These are phyloP conservation scores for Cinnamomum chago DNA, from an alignment of 164 flowering plant species.

Conservation along the genomic window DNA sequence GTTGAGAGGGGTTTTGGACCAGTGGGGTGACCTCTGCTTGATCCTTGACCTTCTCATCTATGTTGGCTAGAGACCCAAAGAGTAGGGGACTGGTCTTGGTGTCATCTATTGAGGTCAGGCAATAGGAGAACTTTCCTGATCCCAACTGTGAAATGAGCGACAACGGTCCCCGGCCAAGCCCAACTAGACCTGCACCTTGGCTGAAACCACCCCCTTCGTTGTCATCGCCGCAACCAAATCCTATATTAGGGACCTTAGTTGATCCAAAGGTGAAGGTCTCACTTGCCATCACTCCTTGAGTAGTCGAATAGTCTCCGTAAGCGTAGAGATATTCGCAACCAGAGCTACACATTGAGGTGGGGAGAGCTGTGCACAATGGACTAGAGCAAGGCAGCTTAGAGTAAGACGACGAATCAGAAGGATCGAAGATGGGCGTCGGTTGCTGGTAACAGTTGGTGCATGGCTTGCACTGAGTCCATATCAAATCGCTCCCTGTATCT, in stretches of 20 bases:
- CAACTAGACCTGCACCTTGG: constrained; percentile 76
- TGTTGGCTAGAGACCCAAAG: constrained; percentile 44
- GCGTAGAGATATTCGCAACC: constrained; percentile 64
- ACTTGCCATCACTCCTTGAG: constrained; percentile 57
- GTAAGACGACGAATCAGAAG: constrained; percentile 57
- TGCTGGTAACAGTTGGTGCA: constrained; percentile 55
- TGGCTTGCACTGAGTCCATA: constrained; percentile 92
- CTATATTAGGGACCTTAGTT: constrained; percentile 38
- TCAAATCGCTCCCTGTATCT: constrained; percentile 90
- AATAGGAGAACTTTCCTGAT: constrained; percentile 69
- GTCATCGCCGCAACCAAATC: constrained; percentile 77
- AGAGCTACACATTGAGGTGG: constrained; percentile 36
- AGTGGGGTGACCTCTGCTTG: constrained; percentile 43
- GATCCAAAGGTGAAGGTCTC: constrained; percentile 67
- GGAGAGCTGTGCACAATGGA: constrained; percentile 48
- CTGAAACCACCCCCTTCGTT: constrained; percentile 65
- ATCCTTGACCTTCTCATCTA: constrained; percentile 5
- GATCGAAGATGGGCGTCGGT: constrained; percentile 64
- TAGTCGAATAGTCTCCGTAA: constrained; percentile 74
- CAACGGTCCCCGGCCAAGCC: constrained; percentile 83
- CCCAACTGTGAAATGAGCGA: constrained; percentile 78
- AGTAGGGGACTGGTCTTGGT: constrained; percentile 47
- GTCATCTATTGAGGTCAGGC: constrained; percentile 62
- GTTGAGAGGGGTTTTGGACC: constrained; percentile 49
- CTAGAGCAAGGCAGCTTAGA: constrained; percentile 49